Evolutionary conservation across 345 rosid genomes (phyloP), one percentile per base, ranked within the genome.

Genomic region (Dipteronia dyeriana): DNA sequence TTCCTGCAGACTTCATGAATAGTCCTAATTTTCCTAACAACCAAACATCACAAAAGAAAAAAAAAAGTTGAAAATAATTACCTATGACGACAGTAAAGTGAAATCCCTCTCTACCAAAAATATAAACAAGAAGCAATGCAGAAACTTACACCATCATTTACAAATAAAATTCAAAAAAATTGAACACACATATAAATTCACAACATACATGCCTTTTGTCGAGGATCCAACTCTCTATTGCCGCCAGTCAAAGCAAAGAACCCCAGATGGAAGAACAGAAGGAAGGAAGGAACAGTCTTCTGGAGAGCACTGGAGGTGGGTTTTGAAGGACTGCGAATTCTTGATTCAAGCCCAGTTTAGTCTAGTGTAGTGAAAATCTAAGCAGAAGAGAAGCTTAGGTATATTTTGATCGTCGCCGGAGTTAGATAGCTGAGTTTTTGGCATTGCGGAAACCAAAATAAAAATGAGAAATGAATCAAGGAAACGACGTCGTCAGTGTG

Each of bases 211-310:
- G 94, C 96, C 86, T 87, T 91, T 83, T 91, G 96, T 68, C 91
- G 84, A 64, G 94, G 84, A 83, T 93, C 96, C 80, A 91, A 75
- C 74, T 85, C 92, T 23, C 91, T 91, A 34, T 34, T 57, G 99
- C 98, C 85, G 67, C 84, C 81, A 0, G 97, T 93, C 25, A 95
- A 78, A 14, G 99, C 94, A 71, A 78, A 14, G 99, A 93, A 71
- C 87, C 91, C 98, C 98, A 95, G 61, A 93, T 82, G 8, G 91
- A 86, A 56, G 97, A 45, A 90, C 99, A 0, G 94, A 88, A 45
- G 97, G 90, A 31, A 3, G 34, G 34, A 51, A 93, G 76, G 78
- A 91, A 80, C 76, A 87, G 19, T 81, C 98, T 90, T 68, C 97
- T 82, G 26, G 94, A 84, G 63, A 89, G 63, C 14, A 82, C 72